Evolutionary conservation across 225 moss, liverwort and hornwort species (phyloP).

Genomic region (Physcomitrium patens): DNA sequence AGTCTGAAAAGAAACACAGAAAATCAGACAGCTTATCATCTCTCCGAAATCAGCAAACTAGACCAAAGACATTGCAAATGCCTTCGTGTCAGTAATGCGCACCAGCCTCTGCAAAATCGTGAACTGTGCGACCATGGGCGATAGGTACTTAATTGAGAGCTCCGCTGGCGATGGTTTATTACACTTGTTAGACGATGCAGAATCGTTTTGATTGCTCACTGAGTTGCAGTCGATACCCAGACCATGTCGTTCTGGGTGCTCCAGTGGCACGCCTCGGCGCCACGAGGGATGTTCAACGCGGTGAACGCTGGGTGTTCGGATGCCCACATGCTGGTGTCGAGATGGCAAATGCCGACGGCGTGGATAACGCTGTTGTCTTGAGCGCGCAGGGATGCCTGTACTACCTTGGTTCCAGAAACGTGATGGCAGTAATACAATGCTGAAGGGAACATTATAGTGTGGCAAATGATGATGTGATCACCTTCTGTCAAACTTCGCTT

Average conservation of each 20-base stretch:
- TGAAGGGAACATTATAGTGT: slow-evolving; percentile 57
- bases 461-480: slow-evolving; percentile 54
- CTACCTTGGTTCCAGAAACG: slow-evolving; percentile 54
- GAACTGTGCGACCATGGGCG: not conserved
- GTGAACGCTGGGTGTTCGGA: slow-evolving; percentile 57
- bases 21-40: too few species aligned
- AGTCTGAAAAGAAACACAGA: too few species aligned
- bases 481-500: slow-evolving; percentile 47
- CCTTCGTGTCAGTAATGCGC: not conserved
- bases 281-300: slow-evolving; percentile 45
- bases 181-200: not conserved
- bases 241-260: slow-evolving; percentile 48
- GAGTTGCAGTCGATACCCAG: slow-evolving; percentile 49
- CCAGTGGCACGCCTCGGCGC: slow-evolving; percentile 65
- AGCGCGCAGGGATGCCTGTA: slow-evolving; percentile 45
- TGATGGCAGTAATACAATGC: slow-evolving; percentile 56
- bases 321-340: slow-evolving; percentile 58
- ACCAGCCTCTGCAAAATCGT: not conserved
- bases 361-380: slow-evolving; percentile 17
- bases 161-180: not conserved
- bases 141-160: not conserved
- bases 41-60: too few species aligned
- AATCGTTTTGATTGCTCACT: slow-evolving; percentile 15
- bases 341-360: slow-evolving; percentile 55
- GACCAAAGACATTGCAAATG: not conserved